These are phyloP conservation scores for Phoenix dactylifera DNA, from an alignment of 176 grass and related monocot species.

Conservation along the genomic window DNA sequence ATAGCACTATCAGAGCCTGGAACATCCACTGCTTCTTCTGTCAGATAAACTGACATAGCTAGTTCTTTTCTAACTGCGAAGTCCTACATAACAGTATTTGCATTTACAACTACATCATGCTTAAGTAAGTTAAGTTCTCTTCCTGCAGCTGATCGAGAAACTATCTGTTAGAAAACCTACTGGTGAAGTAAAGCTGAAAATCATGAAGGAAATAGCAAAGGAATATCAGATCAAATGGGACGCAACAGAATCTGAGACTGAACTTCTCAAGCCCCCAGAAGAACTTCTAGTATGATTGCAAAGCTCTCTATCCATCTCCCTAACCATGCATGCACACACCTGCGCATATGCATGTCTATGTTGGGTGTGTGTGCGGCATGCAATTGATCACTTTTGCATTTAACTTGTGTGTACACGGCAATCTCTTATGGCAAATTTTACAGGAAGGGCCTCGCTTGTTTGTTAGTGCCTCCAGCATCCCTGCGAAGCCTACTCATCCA, in stretches of 20 bases:
- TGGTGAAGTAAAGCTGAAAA: conserved; percentile 74
- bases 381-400: no score
- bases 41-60: no score
- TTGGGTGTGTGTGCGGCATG: no score
- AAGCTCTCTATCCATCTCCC: no score
- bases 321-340: no score
- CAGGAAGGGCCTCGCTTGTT: conserved; percentile 69
- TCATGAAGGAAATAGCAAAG: conserved; percentile 90
- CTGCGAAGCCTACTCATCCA: conserved; percentile 34
- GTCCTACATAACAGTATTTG: neutral
- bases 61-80: no score
- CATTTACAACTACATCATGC: neutral
- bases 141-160: conserved; percentile 84
- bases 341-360: no score
- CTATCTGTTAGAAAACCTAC: conserved; percentile 82
- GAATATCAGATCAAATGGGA: conserved; percentile 87
- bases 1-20: no score
- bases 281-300: conserved; percentile 38
- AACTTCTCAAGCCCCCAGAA: conserved; percentile 80
- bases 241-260: conserved; percentile 58
- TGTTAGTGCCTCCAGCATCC: conserved; percentile 50
- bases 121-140: conserved; percentile 16
- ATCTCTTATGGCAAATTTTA: neutral
- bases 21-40: no score
- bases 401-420: no score